Conservation (phyloP, 768 basidiomycete genomes). For the Psilocybe cubensis region DNA sequence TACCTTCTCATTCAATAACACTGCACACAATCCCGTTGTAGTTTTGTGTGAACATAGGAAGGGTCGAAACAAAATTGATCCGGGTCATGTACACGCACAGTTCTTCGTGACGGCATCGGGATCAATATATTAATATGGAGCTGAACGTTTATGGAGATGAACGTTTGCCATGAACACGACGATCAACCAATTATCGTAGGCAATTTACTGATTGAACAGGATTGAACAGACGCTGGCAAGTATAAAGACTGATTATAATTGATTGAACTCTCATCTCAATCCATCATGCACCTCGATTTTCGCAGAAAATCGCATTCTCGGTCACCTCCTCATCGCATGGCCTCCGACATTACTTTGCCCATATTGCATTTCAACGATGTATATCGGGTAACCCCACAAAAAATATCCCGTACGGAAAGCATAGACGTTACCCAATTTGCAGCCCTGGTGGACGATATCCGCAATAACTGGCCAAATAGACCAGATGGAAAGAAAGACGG, state of each 20-base stretch:
- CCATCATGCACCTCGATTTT: neutral
- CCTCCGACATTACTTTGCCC: constrained; percentile 28
- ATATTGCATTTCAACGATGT: constrained; percentile 83
- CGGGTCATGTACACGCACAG: neutral
- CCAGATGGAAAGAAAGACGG: constrained; percentile 65
- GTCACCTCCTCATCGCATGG: constrained; percentile 6
- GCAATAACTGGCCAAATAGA: constrained; percentile 55
- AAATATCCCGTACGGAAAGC: constrained; percentile 60
- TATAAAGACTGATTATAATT: neutral
- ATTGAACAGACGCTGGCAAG: too few species aligned
- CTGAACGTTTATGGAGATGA: too few species aligned
- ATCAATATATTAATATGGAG: too few species aligned
- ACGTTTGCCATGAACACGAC: neutral
- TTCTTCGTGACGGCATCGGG: too few species aligned
- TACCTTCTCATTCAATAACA: neutral
- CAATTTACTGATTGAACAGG: neutral
- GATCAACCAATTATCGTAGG: neutral
- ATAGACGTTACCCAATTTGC: constrained; percentile 89
- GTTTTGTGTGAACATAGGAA: neutral
- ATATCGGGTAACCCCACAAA: constrained; percentile 82
- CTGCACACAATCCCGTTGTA: neutral
- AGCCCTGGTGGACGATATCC: constrained; percentile 65
- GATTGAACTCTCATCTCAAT: too few species aligned
- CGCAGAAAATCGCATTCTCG: neutral
- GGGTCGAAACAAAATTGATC: neutral